Evolutionary conservation across 192 early-diverging fungal genomes (phyloP), one percentile per base, ranked within the genome.

Genomic region (Linnemannia hyalina): DNA sequence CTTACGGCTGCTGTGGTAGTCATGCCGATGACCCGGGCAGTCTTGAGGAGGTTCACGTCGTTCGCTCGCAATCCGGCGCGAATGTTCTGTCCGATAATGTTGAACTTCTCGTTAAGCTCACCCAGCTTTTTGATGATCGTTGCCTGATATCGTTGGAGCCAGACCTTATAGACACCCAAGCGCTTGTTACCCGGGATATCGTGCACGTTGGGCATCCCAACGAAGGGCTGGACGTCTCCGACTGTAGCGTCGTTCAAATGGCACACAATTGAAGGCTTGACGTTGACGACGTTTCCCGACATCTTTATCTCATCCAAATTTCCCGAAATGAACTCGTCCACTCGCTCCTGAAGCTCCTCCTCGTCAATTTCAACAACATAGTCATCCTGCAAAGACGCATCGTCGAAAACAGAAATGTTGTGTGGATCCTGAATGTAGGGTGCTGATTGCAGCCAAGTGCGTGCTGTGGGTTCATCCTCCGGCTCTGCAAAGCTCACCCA

Each of bases 1-100:
- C 89, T 87, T 81, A 92, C 92, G 3, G 92, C 92, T 13, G 89
- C 92, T 29, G 92, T 92, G 32, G 89, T 93, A 3, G 92, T 93
- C 91, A 93, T 89, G 6, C 92, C 92, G 46, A 93, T 88, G n/a
- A 93, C 76, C 26, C 90, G 74, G 38, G 86, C 86, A 0, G 13
- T 22, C 16, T 73, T 71, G 20, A 90, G 75, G 57, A 88, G 75
- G 8, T 44, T 4, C 6, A 70, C 46, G 78, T 90, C 89, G 57
- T 80, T 82, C 23, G 42, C 15, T 36, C 83, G 83, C 32, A 74
- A 35, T 41, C 88, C 54, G 0, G 41, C 8, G 40, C 83, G 77
- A 46, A 88, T 82, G 38, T 88, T 79, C 42, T 81, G 83, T 18
- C 74, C 85, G 44, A 90, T 41, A 3, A 86, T 47, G 6, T 55